Evolutionary conservation across 805 yeast species (phyloP).

Genomic region (Candida railenensis): DNA sequence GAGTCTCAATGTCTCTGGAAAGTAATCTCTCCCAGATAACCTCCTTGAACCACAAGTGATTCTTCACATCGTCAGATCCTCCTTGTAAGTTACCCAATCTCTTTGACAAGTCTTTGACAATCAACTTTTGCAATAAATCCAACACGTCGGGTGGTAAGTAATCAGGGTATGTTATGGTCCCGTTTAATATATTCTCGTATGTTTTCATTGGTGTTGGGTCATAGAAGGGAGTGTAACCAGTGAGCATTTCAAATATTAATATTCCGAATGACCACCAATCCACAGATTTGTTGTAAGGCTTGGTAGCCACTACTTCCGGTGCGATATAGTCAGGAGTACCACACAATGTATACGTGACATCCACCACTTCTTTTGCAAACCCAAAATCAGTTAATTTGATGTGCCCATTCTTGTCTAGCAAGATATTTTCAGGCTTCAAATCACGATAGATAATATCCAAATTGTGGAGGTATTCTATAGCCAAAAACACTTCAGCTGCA

Average conservation of each 20-base stretch:
- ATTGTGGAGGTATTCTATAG: constrained; percentile 58
- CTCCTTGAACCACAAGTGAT: constrained; percentile 59
- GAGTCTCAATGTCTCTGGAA: constrained; percentile 58
- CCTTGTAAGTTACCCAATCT: constrained; percentile 58
- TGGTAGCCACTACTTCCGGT: constrained; percentile 63
- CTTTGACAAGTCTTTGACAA: constrained; percentile 54
- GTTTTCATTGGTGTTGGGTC: constrained; percentile 65
- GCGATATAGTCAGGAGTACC: constrained; percentile 68
- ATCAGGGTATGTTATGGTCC: constrained; percentile 53
- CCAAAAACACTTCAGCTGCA: constrained; percentile 61
- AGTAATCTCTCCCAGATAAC: constrained; percentile 61
- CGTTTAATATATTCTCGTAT: constrained; percentile 56
- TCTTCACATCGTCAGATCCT: constrained; percentile 56
- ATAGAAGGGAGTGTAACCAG: constrained; percentile 62
- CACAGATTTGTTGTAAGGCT: constrained; percentile 61
- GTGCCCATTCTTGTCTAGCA: constrained; percentile 59
- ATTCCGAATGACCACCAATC: constrained; percentile 70
- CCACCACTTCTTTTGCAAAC: constrained; percentile 59
- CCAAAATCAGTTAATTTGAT: constrained; percentile 63
- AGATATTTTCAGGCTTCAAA: constrained; percentile 60
- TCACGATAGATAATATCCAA: constrained; percentile 60
- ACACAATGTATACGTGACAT: constrained; percentile 61
- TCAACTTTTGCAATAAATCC: constrained; percentile 49
- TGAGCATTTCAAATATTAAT: constrained; percentile 59
- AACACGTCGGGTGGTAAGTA: constrained; percentile 54